These are phyloP conservation scores for Hydnomerulius pinastri DNA, from an alignment of 768 basidiomycete species.

Conservation along the genomic window DNA sequence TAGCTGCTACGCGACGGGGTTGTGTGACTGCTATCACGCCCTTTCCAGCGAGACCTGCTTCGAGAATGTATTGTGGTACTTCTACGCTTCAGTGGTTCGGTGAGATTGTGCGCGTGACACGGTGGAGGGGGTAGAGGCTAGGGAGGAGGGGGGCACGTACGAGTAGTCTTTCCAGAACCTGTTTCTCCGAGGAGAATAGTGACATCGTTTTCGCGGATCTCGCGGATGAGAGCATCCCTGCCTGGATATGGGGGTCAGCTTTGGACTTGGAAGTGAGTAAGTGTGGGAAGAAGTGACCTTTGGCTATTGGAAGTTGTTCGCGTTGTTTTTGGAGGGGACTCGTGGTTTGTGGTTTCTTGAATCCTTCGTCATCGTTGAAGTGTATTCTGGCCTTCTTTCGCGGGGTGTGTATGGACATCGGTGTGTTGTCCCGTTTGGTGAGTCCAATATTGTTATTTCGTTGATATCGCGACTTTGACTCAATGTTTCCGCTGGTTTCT, in stretches of 20 bases:
- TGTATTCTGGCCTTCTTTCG: slow-evolving; percentile 27
- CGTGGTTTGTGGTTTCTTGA: slow-evolving; percentile 6
- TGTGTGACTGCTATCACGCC: slow-evolving; percentile 92
- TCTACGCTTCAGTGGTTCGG: slow-evolving; percentile 54
- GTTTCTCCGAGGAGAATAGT: slow-evolving; percentile 94
- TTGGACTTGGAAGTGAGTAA: not conserved
- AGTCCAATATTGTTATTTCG: not conserved
- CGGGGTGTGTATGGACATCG: slow-evolving; percentile 26
- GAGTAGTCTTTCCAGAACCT: slow-evolving; percentile 97
- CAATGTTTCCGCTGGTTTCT: not conserved
- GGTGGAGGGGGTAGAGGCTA: not conserved
- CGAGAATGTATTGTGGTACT: slow-evolving; percentile 93
- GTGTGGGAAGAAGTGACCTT: slow-evolving; percentile 46
- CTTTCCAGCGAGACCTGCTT: slow-evolving; percentile 68
- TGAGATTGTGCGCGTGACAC: slow-evolving; percentile 20
- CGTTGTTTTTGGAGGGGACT: slow-evolving; percentile 61
- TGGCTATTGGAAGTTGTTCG: slow-evolving; percentile 74
- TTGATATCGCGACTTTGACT: not conserved
- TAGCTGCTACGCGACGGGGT: slow-evolving; percentile 93
- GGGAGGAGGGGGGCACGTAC: slow-evolving; percentile 51
- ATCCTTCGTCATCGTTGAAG: slow-evolving; percentile 21
- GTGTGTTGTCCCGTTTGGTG: not conserved
- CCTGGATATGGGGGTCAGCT: slow-evolving; percentile 43
- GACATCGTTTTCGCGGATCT: slow-evolving; percentile 77
- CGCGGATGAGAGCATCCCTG: slow-evolving; percentile 70